phyloP scores from a whole-genome alignment of 768 basidiomycete genomes.

The Goffeauzyma gilvescens region DNA sequence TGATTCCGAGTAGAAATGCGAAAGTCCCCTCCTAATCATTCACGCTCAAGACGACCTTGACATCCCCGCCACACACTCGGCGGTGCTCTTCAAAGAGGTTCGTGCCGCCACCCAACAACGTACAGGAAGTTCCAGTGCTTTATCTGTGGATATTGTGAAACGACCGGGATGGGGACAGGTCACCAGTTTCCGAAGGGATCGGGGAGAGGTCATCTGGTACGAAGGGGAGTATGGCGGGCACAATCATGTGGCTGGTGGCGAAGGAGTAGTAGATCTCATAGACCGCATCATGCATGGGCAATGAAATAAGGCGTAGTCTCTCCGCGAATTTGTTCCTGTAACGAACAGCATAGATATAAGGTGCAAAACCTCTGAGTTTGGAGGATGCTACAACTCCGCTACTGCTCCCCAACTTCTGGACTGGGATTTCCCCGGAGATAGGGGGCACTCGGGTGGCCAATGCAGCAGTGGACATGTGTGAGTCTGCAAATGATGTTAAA shows the following conservation, averaged over 20 bases:
- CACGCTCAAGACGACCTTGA: slow-evolving; percentile 60
- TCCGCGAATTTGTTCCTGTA: too few relatives aligned
- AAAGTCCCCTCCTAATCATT: slow-evolving; percentile 49
- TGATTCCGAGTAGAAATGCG: slow-evolving; percentile 39
- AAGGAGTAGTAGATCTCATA: slow-evolving; percentile 26
- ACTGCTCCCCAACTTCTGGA: too few relatives aligned
- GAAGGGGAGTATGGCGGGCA: slow-evolving; percentile 25
- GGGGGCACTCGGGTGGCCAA: too few relatives aligned
- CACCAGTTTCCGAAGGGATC: neutral
- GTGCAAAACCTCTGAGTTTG: too few relatives aligned
- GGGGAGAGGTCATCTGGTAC: slow-evolving; percentile 19
- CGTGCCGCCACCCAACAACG: neutral
- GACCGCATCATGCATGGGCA: too few relatives aligned
- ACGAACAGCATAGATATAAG: too few relatives aligned
- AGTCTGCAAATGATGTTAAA: too few relatives aligned
- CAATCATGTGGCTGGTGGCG: slow-evolving; percentile 20
- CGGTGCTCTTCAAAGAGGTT: slow-evolving; percentile 49
- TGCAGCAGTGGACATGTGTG: too few relatives aligned
- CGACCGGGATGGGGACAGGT: slow-evolving; percentile 19
- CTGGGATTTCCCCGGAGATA: too few relatives aligned
- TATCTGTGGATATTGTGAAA: neutral
- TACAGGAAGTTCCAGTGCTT: neutral
- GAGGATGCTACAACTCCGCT: too few relatives aligned
- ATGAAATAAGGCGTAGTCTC: too few relatives aligned
- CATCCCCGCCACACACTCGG: slow-evolving; percentile 53